Evolutionary conservation across 176 grass and related monocot genomes (phyloP), one percentile per base, ranked within the genome.

Genomic region (Oryza longistaminata): DNA sequence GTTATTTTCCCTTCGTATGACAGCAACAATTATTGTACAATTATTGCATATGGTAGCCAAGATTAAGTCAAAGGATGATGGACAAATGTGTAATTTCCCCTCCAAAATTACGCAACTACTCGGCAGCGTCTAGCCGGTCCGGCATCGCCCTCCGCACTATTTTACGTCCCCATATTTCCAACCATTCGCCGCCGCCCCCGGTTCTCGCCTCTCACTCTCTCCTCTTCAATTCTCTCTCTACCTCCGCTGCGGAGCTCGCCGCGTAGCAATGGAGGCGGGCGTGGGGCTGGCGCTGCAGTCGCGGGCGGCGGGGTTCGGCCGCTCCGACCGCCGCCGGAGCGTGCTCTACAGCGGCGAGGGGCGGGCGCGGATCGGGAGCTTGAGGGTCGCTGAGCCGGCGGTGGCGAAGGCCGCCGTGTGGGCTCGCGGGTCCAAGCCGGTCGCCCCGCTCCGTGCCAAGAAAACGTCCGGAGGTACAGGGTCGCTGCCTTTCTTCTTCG

Each of bases 381-480:
- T 70, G 67, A 74, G 82, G 80, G 26, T 79, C 67, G 55, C 29
- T 16, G 81, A 88, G 2, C 80, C 49, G 35, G 21, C 77, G 24
- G 53, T 31, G 1, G 17, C 53, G 52, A 52, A 52, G 12, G 49
- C 66, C 4, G 75, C 70, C 25, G 52, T 87, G 81, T 64, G 89
- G 6, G 81, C 85, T 73, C 89, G 75, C 34, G 43, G 64, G 64
- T 84, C 89, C 43, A 91, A 88, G 71, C 81, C 85, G 10, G 22
- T 81, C 65, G 71, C 66, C 13, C 76, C 76, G 71, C 81, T 91
- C 52, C 87, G 71, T 66, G 75, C 58, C 34, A 91, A 83, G 58
- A 94, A 88, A 88, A 87, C 87, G 33, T 77, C 85, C 14, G 81
- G 60, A 82, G 92, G 90, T 92, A 88, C 25, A 10, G 6, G 14